Base-by-base conservation (phyloP, 345 rosid species). In the Salix caprea region DNA sequence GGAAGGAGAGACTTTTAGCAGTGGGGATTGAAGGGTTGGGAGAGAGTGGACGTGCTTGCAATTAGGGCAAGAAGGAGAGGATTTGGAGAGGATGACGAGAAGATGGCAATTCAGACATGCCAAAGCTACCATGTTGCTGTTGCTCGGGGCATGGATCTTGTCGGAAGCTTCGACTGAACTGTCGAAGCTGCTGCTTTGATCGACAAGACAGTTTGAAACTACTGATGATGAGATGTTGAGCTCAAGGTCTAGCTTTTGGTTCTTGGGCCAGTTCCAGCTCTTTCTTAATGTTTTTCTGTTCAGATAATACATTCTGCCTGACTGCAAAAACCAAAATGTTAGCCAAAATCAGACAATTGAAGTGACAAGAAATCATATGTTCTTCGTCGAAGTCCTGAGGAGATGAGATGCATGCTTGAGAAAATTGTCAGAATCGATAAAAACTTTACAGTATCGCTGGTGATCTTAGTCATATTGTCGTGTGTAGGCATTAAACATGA, bases 1-100 rank as follows among this genome's bases (percentile, higher is more conserved):
- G 13, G 74, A 24, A 65, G 80, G 40, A 3, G 81, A 67, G 71
- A 56, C 32, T 69, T 73, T 77, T 12, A 76, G 75, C 5, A 61
- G 79, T 67, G 80, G 79, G 32, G 75, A 1, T 72, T 78, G 83
- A 2, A 69, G 62, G 42, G 72, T 4, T 18, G 86, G 78, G 50
- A 85, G 83, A 10, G 88, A 82, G 85, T 87, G 90, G 28, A 87
- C 71, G 70, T 74, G 85, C 80, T 87, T 87, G 90, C 90, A 87
- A 34, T 87, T 87, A 2, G 90, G 90, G 74, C 90, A 87, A 39
- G 88, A 78, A 61, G 88, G 90, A 34, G 85, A 82, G 4, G 90
- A 78, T 80, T 75, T 85, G 42, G 88, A 84, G 36, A 87, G 81
- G 3, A 87, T 87, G 18, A 87, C 88, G 39, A 87, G 87, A 8